Conservation (phyloP, 805 yeast genomes). For the Nakazawaea ishiwadae region DNA sequence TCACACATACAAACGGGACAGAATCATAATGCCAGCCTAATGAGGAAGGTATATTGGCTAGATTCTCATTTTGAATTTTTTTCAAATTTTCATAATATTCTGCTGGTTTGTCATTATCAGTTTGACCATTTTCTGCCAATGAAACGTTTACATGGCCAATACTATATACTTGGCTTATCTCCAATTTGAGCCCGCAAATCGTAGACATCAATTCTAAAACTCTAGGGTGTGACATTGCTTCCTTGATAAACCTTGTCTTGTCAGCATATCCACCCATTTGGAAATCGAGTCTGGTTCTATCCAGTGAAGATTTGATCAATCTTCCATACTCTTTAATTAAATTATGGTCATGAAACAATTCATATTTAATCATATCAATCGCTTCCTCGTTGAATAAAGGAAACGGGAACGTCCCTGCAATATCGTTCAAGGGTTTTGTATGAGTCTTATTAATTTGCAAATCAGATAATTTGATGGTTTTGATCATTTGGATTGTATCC, state of each 20-base stretch:
- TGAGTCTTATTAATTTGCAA: slow-evolving; percentile 32
- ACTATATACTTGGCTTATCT: slow-evolving; percentile 39
- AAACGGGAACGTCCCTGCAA: slow-evolving; percentile 50
- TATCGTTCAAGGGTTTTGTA: slow-evolving; percentile 27
- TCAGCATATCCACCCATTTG: slow-evolving; percentile 43
- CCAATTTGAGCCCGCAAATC: slow-evolving; percentile 43
- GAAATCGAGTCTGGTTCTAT: slow-evolving; percentile 34
- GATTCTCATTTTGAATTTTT: slow-evolving; percentile 19
- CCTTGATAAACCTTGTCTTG: slow-evolving; percentile 38
- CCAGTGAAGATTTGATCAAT: slow-evolving; percentile 24
- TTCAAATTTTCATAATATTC: slow-evolving; percentile 14
- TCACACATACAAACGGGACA: slow-evolving; percentile 42
- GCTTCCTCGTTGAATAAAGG: slow-evolving; percentile 57
- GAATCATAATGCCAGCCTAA: slow-evolving; percentile 46
- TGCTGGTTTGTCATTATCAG: slow-evolving; percentile 13
- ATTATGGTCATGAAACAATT: slow-evolving; percentile 36
- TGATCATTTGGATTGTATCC: slow-evolving; percentile 31
- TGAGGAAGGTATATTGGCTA: slow-evolving; percentile 36
- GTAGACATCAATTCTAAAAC: slow-evolving; percentile 39
- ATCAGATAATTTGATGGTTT: slow-evolving; percentile 32
- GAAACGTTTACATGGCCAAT: slow-evolving; percentile 46
- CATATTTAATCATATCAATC: slow-evolving; percentile 47
- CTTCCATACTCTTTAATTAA: slow-evolving; percentile 37
- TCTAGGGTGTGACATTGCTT: slow-evolving; percentile 48
- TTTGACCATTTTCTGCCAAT: slow-evolving; percentile 24